Base-by-base conservation (phyloP, 345 rosid species). In the Lepidium aucheri region DNA sequence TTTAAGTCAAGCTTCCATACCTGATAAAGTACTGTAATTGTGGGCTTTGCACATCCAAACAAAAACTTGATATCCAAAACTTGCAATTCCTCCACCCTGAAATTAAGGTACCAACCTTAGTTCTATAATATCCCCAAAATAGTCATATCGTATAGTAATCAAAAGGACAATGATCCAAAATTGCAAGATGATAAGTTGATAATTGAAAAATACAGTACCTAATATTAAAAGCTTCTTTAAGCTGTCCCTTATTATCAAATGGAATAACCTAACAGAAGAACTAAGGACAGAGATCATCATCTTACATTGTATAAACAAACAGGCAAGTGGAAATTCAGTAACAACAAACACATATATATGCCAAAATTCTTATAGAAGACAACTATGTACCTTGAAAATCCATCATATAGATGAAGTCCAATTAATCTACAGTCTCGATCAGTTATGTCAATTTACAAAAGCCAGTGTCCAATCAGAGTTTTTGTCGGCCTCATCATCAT, bases 51-150 rank as follows among this genome's bases (percentile, higher is more conserved):
- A 82, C 97, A 95, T 71, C 99, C 97, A 75, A 74, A 84, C 20
- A 90, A 83, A 82, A 95, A 95, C 80, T 95, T 95, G 77, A 95
- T 91, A 77, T 95, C 99, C 86, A 95, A 74, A 54, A 95, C 99
- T 75, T 95, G 97, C 75, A 95, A 87, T 77, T 95, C 97, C 76
- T 95, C 96, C 18, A 89, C 85, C 93, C 99, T 94, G 69, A 80
- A 84, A 67, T 53, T 30, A 6, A 54, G 36, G 56, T 28, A 69
- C 38, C 69, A 70, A 24, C 28, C 11, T 53, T 15, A 41, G n/a
- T 42, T 49, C 26, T n/a, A 43, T 34, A 42, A 24, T 10, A 22
- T 51, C 50, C 33, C 20, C 42, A 42, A 30, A 33, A 59, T 26
- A 43, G 30, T 14, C 35, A 44, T 41, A 49, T 17, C 13, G 8